Conservation (phyloP, 2,329 filamentous ascomycete genomes). For the Ascochyta fabae region DNA sequence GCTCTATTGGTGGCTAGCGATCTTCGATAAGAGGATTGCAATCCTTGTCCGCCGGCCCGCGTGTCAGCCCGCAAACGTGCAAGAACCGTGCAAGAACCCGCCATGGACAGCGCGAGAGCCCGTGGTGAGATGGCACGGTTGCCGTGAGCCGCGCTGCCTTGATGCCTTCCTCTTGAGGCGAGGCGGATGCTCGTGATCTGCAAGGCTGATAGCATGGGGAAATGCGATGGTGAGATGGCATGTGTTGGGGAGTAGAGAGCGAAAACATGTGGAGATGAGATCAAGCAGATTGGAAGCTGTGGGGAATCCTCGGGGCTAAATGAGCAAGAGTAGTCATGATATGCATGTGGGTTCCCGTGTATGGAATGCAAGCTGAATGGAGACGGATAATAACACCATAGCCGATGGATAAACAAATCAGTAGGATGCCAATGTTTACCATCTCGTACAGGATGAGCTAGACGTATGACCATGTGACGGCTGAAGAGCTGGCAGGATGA, state of each 20-base stretch:
- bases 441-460: neutral
- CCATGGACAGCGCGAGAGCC: neutral
- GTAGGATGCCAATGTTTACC: neutral
- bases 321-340: too few relatives aligned
- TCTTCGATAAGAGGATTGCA: constrained; percentile 19
- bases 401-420: too few relatives aligned
- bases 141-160: constrained; percentile 7
- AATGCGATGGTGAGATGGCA: neutral
- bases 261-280: constrained; percentile 9
- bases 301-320: neutral
- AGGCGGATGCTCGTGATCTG: constrained; percentile 4
- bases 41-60: constrained; percentile 24
- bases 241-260: neutral
- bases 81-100: constrained; percentile 3
- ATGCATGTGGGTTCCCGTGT: too few relatives aligned
- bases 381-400: too few relatives aligned
- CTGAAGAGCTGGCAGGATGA: neutral
- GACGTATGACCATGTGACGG: neutral
- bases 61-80: constrained; percentile 13
- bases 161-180: constrained; percentile 8
- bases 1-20: constrained; percentile 24
- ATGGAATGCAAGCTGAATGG: too few relatives aligned
- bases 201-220: constrained; percentile 4
- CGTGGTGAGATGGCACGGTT: neutral
- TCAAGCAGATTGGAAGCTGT: neutral